Conservation (phyloP, 176 grass and related monocot species). For the Ananas comosus region DNA sequence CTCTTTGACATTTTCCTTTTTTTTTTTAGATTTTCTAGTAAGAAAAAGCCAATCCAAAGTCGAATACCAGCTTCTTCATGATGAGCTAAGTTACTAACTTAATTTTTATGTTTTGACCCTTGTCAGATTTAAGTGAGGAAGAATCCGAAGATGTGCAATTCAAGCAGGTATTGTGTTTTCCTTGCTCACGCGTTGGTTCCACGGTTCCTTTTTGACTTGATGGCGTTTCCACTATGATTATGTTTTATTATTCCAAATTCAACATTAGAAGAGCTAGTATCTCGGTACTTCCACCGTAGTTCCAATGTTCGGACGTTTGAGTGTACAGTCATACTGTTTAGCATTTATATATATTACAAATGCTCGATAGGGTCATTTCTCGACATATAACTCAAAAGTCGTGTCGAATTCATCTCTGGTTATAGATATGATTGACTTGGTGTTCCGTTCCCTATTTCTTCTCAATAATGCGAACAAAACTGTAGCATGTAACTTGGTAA, state of each 20-base stretch:
- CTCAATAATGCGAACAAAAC: not conserved
- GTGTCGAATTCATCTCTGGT: too few relatives aligned
- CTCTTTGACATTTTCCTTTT: constrained; percentile 13
- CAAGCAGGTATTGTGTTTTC: constrained; percentile 61
- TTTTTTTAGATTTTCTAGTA: not conserved
- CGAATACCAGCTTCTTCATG: not conserved
- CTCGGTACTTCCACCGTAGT: too few relatives aligned
- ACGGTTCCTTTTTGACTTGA: not conserved
- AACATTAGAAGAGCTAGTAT: not conserved
- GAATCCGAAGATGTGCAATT: constrained; percentile 77
- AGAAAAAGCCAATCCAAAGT: not conserved
- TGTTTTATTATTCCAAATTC: not conserved
- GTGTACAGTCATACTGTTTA: too few relatives aligned
- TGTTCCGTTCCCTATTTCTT: not conserved
- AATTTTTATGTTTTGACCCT: constrained; percentile 12
- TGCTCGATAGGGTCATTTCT: too few relatives aligned
- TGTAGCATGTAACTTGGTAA: not conserved
- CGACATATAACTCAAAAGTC: too few relatives aligned
- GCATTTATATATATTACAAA: too few relatives aligned
- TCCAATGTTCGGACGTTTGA: too few relatives aligned
- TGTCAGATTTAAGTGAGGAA: constrained; percentile 72
- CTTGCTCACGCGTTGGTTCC: not conserved
- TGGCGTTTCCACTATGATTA: not conserved
- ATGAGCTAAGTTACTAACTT: not conserved
- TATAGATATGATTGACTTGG: too few relatives aligned